Percentiles rank a stretch among this genome's conserved stretches.
phyloP scores from a whole-genome alignment of 2,329 filamentous ascomycete genomes.

The Rugonectria rugulosa region DNA sequence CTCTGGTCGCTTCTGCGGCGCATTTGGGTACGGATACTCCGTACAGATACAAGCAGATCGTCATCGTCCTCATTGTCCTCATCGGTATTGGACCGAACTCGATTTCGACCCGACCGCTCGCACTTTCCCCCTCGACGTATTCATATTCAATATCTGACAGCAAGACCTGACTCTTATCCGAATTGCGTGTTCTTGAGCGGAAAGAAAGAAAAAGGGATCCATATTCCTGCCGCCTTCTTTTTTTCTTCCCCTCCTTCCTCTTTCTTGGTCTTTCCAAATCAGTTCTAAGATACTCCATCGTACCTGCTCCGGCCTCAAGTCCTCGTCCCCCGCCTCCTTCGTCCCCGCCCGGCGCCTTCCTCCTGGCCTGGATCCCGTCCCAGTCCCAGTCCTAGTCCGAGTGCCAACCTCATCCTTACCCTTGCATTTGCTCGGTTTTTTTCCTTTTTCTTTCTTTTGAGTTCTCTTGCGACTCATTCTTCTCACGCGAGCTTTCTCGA shows the following conservation, averaged over 20 bases:
- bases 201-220: too few species aligned
- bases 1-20: too few species aligned
- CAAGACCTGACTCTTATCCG: too few species aligned
- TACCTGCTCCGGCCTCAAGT: slow-evolving; percentile 1
- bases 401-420: too few species aligned
- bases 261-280: too few species aligned
- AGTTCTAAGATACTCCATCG: background rate
- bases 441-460: slow-evolving; percentile 16
- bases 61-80: background rate
- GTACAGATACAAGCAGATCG: slow-evolving; percentile 1
- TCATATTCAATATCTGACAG: too few species aligned
- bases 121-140: slow-evolving; percentile 1
- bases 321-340: slow-evolving; percentile 26
- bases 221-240: background rate
- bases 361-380: slow-evolving; percentile 29
- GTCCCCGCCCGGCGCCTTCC: slow-evolving; percentile 18
- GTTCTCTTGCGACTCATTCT: slow-evolving; percentile 8
- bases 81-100: slow-evolving; percentile 11
- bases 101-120: slow-evolving; percentile 18
- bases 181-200: too few species aligned
- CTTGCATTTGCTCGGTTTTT: slow-evolving; percentile 25
- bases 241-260: background rate
- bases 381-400: slow-evolving; percentile 7
- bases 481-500: background rate
- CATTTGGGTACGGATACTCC: too few species aligned